Evolutionary conservation across 106 monocot genomes (phyloP).

Genomic region (Allium fistulosum): DNA sequence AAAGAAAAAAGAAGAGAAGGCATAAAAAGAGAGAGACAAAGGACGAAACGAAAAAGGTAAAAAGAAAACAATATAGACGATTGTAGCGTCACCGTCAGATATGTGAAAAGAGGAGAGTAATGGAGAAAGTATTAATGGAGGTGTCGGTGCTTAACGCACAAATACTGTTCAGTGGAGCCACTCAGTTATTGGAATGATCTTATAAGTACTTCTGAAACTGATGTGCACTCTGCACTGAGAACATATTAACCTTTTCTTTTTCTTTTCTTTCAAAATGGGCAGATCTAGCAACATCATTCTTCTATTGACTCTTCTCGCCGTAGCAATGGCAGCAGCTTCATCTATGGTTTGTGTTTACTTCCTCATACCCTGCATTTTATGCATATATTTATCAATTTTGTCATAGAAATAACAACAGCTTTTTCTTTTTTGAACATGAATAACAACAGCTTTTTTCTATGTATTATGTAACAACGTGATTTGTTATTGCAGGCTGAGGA

Average conservation of each 20-base stretch:
- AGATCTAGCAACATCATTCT: slow-evolving; percentile 16
- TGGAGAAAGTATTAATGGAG: neutral
- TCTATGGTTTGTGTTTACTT: slow-evolving; percentile 18
- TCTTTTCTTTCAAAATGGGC: slow-evolving; percentile 15
- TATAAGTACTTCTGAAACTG: slow-evolving; percentile 7
- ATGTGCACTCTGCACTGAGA: neutral
- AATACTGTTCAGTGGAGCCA: slow-evolving; percentile 7
- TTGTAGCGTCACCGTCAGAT: too few species aligned
- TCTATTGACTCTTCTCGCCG: slow-evolving; percentile 21
- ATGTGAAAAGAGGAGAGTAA: neutral
- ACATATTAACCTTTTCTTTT: neutral
- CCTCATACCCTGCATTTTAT: neutral
- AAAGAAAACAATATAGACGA: too few species aligned
- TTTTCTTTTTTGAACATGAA: neutral
- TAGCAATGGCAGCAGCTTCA: slow-evolving; percentile 12
- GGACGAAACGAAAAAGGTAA: too few species aligned
- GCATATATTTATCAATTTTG: neutral
- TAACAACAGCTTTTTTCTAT: neutral
- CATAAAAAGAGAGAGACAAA: too few species aligned
- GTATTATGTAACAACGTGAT: neutral
- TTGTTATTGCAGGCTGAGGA: slow-evolving; percentile 9
- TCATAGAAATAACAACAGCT: neutral
- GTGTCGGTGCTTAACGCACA: slow-evolving; percentile 10
- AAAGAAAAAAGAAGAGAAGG: too few species aligned
- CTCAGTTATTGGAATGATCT: slow-evolving; percentile 9